Evolutionary conservation across 805 yeast genomes (phyloP).

Genomic region (Candida pini): DNA sequence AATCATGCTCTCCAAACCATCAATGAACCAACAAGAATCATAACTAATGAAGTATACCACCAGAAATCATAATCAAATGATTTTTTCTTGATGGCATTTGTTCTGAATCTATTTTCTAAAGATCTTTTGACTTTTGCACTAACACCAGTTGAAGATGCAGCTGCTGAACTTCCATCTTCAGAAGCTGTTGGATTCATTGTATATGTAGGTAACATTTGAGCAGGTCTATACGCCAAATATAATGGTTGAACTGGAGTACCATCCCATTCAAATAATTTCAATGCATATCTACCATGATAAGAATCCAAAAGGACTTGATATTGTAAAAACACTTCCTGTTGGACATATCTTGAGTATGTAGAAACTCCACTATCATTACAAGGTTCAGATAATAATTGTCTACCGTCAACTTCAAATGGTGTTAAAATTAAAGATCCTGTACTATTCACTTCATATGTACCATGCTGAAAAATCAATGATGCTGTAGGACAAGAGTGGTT

Average conservation of each 20-base stretch:
- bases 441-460: conserved; percentile 55
- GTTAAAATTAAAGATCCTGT: conserved; percentile 66
- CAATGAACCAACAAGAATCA: conserved; percentile 28
- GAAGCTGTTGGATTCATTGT: conserved; percentile 78
- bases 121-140: conserved; percentile 56
- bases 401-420: conserved; percentile 85
- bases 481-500: conserved; percentile 84
- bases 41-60: conserved; percentile 54
- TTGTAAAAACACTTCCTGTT: conserved; percentile 52
- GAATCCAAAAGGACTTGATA: conserved; percentile 60
- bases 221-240: conserved; percentile 88
- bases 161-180: conserved; percentile 18
- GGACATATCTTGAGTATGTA: conserved; percentile 66
- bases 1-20: conserved; percentile 19
- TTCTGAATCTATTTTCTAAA: conserved; percentile 73
- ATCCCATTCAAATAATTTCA: conserved; percentile 69
- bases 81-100: conserved; percentile 54
- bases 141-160: conserved; percentile 29
- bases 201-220: conserved; percentile 90
- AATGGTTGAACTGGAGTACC: conserved; percentile 82
- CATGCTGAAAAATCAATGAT: conserved; percentile 82
- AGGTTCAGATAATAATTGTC: conserved; percentile 86
- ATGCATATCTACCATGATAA: conserved; percentile 78
- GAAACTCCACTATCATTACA: conserved; percentile 62
- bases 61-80: conserved; percentile 38